phyloP scores from a whole-genome alignment of 495 filamentous ascomycete genomes.

The Trichocladium antarcticum region DNA sequence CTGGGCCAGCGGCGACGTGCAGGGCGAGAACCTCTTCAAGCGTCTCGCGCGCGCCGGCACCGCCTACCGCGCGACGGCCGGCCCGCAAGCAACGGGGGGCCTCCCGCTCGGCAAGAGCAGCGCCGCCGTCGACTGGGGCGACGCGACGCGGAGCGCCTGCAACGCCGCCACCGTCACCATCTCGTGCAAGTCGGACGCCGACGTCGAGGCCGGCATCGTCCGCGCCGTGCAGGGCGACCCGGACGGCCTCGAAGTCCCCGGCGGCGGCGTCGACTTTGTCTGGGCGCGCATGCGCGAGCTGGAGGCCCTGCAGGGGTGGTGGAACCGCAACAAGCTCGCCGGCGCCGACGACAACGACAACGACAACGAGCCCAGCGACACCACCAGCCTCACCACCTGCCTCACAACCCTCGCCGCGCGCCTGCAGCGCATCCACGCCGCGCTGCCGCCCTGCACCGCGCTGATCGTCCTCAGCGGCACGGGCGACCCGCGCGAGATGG shows the following conservation, averaged over 20 bases:
- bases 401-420: slow-evolving; percentile 39
- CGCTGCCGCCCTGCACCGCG: slow-evolving; percentile 70
- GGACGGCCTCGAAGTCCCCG: slow-evolving; percentile 49
- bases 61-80: slow-evolving; percentile 42
- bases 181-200: slow-evolving; percentile 61
- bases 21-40: slow-evolving; percentile 77
- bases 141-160: slow-evolving; percentile 61
- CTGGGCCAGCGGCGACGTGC: slow-evolving; percentile 68
- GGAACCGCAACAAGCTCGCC: slow-evolving; percentile 46
- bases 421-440: slow-evolving; percentile 59
- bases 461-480: slow-evolving; percentile 83
- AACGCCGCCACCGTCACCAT: slow-evolving; percentile 59
- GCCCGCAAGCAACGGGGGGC: slow-evolving; percentile 36
- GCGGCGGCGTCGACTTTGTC: slow-evolving; percentile 70
- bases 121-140: slow-evolving; percentile 83
- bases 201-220: slow-evolving; percentile 59
- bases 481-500: slow-evolving; percentile 73
- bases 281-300: slow-evolving; percentile 83
- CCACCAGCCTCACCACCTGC: slow-evolving; percentile 42
- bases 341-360: no score
- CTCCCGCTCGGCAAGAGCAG: slow-evolving; percentile 50
- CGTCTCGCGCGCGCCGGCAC: slow-evolving; percentile 52
- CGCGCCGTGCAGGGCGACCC: slow-evolving; percentile 58
- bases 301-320: slow-evolving; percentile 74
- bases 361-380: slow-evolving; percentile 17